These are phyloP conservation scores for Mollisiaceae sp. DNA, from an alignment of 2,329 filamentous ascomycete genomes.

Conservation along the genomic window DNA sequence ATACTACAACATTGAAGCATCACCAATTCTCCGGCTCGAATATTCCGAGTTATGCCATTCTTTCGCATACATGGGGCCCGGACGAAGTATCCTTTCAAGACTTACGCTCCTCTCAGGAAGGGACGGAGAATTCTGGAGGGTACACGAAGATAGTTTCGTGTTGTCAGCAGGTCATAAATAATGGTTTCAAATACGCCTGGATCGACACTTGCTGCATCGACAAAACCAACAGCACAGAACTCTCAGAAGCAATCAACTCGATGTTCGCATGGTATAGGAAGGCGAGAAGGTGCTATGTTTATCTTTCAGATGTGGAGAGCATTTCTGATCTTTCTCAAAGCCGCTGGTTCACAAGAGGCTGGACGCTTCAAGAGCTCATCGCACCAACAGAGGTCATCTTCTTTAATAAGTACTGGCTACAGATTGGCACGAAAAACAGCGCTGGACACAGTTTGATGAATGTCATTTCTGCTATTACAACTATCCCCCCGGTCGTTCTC, in stretches of 20 bases:
- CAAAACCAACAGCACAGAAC: slow-evolving; percentile 5
- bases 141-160: background rate
- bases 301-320: slow-evolving; percentile 1
- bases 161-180: background rate
- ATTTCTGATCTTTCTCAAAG: background rate
- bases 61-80: slow-evolving; percentile 11
- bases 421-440: too few relatives aligned
- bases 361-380: slow-evolving; percentile 10
- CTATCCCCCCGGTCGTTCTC: too few relatives aligned
- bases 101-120: background rate
- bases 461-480: too few relatives aligned
- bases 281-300: background rate
- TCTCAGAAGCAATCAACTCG: slow-evolving; percentile 9
- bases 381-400: background rate
- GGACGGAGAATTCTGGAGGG: background rate
- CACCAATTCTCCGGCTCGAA: too few relatives aligned
- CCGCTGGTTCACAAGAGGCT: slow-evolving; percentile 4
- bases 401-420: too few relatives aligned
- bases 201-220: slow-evolving; percentile 13
- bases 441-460: too few relatives aligned
- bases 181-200: slow-evolving; percentile 11
- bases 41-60: slow-evolving; percentile 15
- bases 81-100: slow-evolving; percentile 8
- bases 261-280: slow-evolving; percentile 6
- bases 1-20: too few relatives aligned